These are phyloP conservation scores for Bacterosira constricta DNA, from an alignment of 108 stramenopile species.

Conservation along the genomic window DNA sequence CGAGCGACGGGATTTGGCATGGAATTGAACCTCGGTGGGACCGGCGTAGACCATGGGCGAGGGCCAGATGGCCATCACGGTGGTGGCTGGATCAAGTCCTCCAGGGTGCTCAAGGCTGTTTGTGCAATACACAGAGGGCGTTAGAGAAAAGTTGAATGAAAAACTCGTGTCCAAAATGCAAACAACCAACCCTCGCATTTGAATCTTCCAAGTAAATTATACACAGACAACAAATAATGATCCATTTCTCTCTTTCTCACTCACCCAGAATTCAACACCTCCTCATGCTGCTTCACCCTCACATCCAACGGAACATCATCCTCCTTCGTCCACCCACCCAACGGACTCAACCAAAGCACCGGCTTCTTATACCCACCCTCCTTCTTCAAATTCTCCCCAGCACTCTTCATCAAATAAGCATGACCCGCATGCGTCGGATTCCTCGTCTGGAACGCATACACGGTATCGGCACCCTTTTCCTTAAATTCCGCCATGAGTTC, in stretches of 20 bases:
- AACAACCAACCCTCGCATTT: too few species aligned
- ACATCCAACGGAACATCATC: constrained; percentile 99
- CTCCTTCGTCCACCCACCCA: constrained; percentile 98
- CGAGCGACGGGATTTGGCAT: constrained; percentile 94
- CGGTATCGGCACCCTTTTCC: constrained; percentile 94
- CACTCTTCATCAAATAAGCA: constrained; percentile 97
- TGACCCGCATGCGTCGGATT: constrained; percentile 99
- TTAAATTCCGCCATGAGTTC: constrained; percentile 94
- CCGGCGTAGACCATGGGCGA: constrained; percentile 99
- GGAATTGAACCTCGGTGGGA: constrained; percentile 98
- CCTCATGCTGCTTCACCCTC: constrained; percentile 96
- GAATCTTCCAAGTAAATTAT: too few species aligned
- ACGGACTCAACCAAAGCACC: constrained; percentile 96
- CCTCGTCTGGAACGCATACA: constrained; percentile 98
- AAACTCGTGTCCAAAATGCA: neutral
- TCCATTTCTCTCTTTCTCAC: neutral
- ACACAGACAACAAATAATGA: neutral
- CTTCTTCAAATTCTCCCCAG: constrained; percentile 90
- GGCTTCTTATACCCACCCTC: constrained; percentile 93
- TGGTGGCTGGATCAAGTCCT: constrained; percentile 93
- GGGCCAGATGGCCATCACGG: constrained; percentile 99
- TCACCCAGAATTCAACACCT: constrained; percentile 89
- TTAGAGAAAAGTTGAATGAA: neutral
- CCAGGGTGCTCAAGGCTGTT: constrained; percentile 77
- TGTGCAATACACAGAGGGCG: too few species aligned